Conservation (phyloP, 352 stramenopile genomes). For the Globisporangium yorkense region DNA sequence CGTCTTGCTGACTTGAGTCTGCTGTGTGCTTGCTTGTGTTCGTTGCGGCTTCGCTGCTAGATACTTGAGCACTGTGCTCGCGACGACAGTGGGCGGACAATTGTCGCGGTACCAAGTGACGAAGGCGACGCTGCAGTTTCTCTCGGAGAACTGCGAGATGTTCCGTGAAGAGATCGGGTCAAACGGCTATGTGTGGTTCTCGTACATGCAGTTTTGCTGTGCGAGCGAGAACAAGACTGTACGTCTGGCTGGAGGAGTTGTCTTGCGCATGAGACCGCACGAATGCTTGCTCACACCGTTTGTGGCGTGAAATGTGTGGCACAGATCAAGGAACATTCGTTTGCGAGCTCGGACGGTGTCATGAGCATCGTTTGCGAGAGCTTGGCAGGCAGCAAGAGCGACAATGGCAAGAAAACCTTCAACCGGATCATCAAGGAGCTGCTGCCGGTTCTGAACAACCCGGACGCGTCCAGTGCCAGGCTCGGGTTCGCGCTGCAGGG, state of each 20-base stretch:
- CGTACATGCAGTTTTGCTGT: constrained; percentile 68
- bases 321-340: constrained; percentile 73
- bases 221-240: constrained; percentile 71
- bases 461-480: constrained; percentile 20
- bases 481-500: constrained; percentile 55
- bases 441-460: constrained; percentile 50
- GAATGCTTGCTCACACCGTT: not conserved
- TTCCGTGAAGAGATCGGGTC: constrained; percentile 51
- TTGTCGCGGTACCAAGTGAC: constrained; percentile 65
- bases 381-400: constrained; percentile 33
- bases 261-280: not conserved
- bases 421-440: constrained; percentile 75
- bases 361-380: constrained; percentile 37
- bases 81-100: constrained; percentile 52
- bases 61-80: constrained; percentile 53
- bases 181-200: constrained; percentile 51
- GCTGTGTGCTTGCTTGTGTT: constrained; percentile 6
- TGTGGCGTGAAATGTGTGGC: not conserved
- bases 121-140: constrained; percentile 48
- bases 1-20: not conserved
- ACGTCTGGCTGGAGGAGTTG: constrained; percentile 2
- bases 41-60: constrained; percentile 13
- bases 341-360: constrained; percentile 34
- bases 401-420: constrained; percentile 53
- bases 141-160: constrained; percentile 30